These are phyloP conservation scores for Cercis canadensis DNA, from an alignment of 306 rosid species.

Conservation along the genomic window DNA sequence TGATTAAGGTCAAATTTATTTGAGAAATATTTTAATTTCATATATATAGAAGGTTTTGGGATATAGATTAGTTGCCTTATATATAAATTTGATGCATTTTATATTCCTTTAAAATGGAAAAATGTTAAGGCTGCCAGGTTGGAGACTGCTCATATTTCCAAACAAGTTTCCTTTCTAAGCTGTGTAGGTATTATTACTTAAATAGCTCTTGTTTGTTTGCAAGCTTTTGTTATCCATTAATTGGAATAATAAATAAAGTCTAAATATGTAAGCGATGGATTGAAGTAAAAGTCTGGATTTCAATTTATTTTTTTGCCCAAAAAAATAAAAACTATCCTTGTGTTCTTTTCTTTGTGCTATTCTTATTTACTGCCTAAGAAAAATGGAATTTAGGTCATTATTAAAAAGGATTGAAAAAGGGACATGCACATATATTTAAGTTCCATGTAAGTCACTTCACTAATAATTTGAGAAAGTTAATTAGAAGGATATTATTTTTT, in stretches of 20 bases:
- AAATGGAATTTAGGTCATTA: background rate
- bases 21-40: slow-evolving; percentile 28
- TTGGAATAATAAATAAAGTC: background rate
- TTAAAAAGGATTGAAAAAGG: background rate
- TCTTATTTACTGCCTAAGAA: background rate
- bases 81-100: background rate
- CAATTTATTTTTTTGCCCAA: background rate
- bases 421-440: background rate
- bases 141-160: slow-evolving; percentile 27
- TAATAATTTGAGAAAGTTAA: background rate
- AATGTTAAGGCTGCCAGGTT: slow-evolving; percentile 31
- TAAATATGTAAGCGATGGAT: background rate
- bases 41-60: slow-evolving; percentile 30
- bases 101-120: slow-evolving; percentile 7
- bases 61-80: slow-evolving; percentile 34
- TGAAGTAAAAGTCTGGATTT: background rate
- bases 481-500: too few species aligned
- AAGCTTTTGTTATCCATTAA: background rate
- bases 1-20: slow-evolving; percentile 39
- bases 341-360: background rate
- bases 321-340: background rate
- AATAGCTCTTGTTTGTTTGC: background rate
- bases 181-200: background rate
- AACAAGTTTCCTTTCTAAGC: slow-evolving; percentile 5
- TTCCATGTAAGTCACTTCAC: background rate